Conservation (phyloP, 495 filamentous ascomycete species). For the Penicillium paxilli region DNA sequence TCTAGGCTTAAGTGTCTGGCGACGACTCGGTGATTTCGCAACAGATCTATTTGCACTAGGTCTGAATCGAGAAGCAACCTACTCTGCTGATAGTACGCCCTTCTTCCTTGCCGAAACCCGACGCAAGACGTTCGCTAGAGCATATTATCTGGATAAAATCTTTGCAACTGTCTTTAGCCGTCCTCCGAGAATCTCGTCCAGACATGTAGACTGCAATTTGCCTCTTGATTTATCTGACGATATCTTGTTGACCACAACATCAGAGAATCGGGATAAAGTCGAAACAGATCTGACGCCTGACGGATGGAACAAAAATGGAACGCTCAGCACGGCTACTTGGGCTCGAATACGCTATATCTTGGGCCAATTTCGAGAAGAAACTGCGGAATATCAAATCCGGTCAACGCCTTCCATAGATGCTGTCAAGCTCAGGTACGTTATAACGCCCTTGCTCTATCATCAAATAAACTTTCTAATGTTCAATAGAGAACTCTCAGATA, state of each 20-base stretch:
- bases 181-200: slow-evolving; percentile 19
- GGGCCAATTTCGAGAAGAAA: slow-evolving; percentile 18
- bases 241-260: slow-evolving; percentile 5
- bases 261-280: slow-evolving; percentile 3
- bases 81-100: slow-evolving; percentile 12
- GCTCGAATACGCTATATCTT: slow-evolving; percentile 20
- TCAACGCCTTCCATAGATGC: slow-evolving; percentile 6
- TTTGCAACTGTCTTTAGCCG: slow-evolving; percentile 19
- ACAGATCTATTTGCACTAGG: slow-evolving; percentile 22
- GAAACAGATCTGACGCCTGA: slow-evolving; percentile 6
- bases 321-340: slow-evolving; percentile 13
- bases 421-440: slow-evolving; percentile 13
- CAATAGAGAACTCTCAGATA: slow-evolving; percentile 14
- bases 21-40: slow-evolving; percentile 16
- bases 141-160: slow-evolving; percentile 23
- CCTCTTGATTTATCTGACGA: slow-evolving; percentile 21
- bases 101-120: slow-evolving; percentile 22
- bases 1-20: slow-evolving; percentile 20
- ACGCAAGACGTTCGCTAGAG: slow-evolving; percentile 13
- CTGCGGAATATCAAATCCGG: slow-evolving; percentile 21
- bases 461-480: neutral
- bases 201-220: slow-evolving; percentile 15
- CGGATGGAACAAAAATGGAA: slow-evolving; percentile 18
- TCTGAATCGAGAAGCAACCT: slow-evolving; percentile 19
- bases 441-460: neutral